Evolutionary conservation across 352 stramenopile species (phyloP), one percentile per base, ranked within the genome.

Genomic region (Pythium periplocum): DNA sequence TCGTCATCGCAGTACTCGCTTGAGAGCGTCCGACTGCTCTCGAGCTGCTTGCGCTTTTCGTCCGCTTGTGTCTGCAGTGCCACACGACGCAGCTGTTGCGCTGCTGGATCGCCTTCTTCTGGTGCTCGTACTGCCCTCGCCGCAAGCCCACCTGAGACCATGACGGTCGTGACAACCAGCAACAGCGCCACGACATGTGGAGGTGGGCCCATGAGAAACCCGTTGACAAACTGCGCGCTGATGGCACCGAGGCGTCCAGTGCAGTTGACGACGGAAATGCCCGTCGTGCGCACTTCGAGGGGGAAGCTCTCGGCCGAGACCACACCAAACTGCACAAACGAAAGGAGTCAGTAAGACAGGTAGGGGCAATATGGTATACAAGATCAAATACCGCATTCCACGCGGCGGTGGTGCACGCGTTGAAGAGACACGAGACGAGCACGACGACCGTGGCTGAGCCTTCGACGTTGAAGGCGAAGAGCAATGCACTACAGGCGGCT

Each of bases 221-320:
- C 87, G 47, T 96, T 95, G 26, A 95, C 85, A 53, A 96, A 96
- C 64, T 98, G 92, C 6, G 89, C 83, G 40, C 85, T 62, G 63
- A 98, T 96, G 6, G 88, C 89, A 45, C 89, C 92, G 45, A 97
- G 62, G 30, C 89, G 74, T 6, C 90, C 92, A 2, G 74, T 85
- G 39, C 87, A 89, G 52, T 92, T 96, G 38, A 96, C 93, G 7
- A 97, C 44, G 32, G 88, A 86, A 62, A 97, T 94, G 2, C 87
- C 92, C 1, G 87, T 96, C 44, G 85, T 94, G 59, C 92, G 74
- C 6, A 97, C 83, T 53, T 83, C 62, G 9, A 93, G 87, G 4
- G 92, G 89, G 50, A 97, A 98, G 2, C 80, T 82, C 59, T 97
- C 88, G 11, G 83, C 70, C 5, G 83, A 93, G 48, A 97, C 65